These are phyloP conservation scores for Casaregolazyma lundiana DNA, from an alignment of 1,139 yeast genomes.

Conservation along the genomic window DNA sequence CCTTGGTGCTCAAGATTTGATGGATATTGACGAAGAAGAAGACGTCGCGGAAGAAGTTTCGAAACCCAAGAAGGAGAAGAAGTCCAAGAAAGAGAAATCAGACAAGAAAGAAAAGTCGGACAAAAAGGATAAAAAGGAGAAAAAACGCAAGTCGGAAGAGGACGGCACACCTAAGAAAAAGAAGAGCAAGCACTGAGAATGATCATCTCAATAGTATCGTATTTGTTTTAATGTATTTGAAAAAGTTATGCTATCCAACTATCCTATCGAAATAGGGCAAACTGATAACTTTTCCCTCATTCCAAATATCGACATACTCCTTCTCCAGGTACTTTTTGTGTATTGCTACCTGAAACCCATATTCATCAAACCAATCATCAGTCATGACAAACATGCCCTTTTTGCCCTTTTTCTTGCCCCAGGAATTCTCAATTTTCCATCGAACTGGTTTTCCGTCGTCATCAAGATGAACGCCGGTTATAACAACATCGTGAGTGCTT, in stretches of 20 bases:
- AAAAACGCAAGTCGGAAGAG: slow-evolving; percentile 40
- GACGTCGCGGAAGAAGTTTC: slow-evolving; percentile 39
- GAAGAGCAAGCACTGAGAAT: slow-evolving; percentile 25
- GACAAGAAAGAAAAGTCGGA: slow-evolving; percentile 25
- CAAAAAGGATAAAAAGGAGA: slow-evolving; percentile 32
- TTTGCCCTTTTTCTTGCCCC: slow-evolving; percentile 73
- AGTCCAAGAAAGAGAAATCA: slow-evolving; percentile 43
- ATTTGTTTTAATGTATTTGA: background rate
- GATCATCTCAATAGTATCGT: slow-evolving; percentile 4
- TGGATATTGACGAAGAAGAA: slow-evolving; percentile 43
- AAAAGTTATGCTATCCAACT: background rate
- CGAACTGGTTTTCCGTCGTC: slow-evolving; percentile 56
- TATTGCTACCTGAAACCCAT: slow-evolving; percentile 77
- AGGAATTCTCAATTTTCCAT: slow-evolving; percentile 82
- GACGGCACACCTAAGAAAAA: slow-evolving; percentile 36
- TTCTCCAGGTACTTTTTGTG: slow-evolving; percentile 30
- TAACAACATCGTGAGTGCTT: slow-evolving; percentile 62
- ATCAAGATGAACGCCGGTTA: slow-evolving; percentile 58
- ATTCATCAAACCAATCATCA: slow-evolving; percentile 76
- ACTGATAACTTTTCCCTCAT: background rate
- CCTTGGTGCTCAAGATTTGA: slow-evolving; percentile 48
- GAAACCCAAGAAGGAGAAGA: slow-evolving; percentile 37
- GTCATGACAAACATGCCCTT: slow-evolving; percentile 79
- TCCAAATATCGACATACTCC: slow-evolving; percentile 3
- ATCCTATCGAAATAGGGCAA: slow-evolving; percentile 2